Evolutionary conservation across 768 basidiomycete genomes (phyloP), one percentile per base, ranked within the genome.

Genomic region (Porphyrellus cyaneotinctus): DNA sequence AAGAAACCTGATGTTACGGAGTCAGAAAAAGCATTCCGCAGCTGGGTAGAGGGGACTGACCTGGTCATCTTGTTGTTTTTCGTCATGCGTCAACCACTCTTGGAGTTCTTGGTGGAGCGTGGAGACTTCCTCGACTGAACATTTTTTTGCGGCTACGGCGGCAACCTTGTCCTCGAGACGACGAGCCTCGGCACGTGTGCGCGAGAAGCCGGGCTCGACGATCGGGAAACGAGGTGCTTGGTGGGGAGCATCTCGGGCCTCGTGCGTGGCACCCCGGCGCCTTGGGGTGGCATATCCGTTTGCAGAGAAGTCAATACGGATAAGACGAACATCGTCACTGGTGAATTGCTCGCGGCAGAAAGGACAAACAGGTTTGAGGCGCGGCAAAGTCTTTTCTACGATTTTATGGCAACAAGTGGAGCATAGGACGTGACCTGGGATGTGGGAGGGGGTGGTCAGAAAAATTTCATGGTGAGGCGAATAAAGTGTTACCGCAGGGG

Each of bases 121-220:
- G 47, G 83, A 80, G 47, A 91, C 87, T 74, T 91, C 89, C 68
- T 91, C 89, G 54, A 91, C 88, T 35, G 87, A 88, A 72, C 87
- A 89, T 78, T 88, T 90, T 81, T 88, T 88, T 14, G 82, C 80
- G 31, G 89, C 89, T 61, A 90, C 84, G 62, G 78, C 80, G 51
- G 83, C 83, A 52, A 91, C 87, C 70, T 82, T 88, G 71, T 83
- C 82, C 71, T 91, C 89, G 51, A 91, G 75, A 57, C 80, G 73
- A 35, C 83, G 83, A 52, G 81, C 84, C 54, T 87, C 82, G 60
- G 62, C 80, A 67, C 63, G 76, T 52, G 66, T 75, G 70, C 55
- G 76, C 65, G 70, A 63, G 46, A 57, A 63, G 60, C 68, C 59
- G 28, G 73, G 71, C 60, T 78, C 75, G 37, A 75, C 72, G 55